Percentiles rank a stretch among this genome's conserved stretches.
phyloP scores from a whole-genome alignment of 1,284 basidiomycete genomes.

The Peniophora sp. region DNA sequence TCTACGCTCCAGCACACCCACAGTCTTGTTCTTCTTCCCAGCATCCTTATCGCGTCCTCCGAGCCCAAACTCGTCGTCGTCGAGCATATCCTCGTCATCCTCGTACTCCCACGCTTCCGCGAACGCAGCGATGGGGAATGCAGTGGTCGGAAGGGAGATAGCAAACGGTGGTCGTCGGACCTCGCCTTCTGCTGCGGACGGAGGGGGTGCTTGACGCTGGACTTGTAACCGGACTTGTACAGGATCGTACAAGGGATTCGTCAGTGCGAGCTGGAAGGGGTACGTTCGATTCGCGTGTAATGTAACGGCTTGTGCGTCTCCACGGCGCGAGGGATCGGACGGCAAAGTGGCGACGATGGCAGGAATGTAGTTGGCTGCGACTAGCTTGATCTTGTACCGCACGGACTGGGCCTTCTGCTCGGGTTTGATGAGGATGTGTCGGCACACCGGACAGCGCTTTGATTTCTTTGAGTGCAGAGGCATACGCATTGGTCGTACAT shows the following conservation, averaged over 20 bases:
- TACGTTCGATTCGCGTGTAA: conserved; percentile 75
- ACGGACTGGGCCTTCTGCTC: conserved; percentile 93
- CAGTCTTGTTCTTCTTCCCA: conserved; percentile 51
- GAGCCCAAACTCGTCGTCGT: conserved; percentile 54
- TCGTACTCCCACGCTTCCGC: conserved; percentile 96
- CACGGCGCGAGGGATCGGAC: conserved; percentile 2
- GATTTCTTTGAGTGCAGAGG: conserved; percentile 89
- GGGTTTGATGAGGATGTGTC: conserved; percentile 96
- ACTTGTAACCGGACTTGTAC: conserved; percentile 81
- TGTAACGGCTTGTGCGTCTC: conserved; percentile 27
- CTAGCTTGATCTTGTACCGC: conserved; percentile 94
- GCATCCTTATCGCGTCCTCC: conserved; percentile 29
- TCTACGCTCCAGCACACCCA: conserved; percentile 76
- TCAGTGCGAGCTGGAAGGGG: conserved; percentile 81
- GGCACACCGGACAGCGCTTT: conserved; percentile 90
- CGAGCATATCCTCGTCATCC: conserved; percentile 82
- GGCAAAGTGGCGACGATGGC: conserved; percentile 71
- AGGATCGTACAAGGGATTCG: conserved; percentile 90
- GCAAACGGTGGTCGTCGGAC: conserved; percentile 64
- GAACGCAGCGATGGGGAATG: conserved; percentile 80
- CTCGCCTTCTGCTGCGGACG: conserved; percentile 25
- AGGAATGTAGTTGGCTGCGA: conserved; percentile 90
- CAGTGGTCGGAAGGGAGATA: conserved; percentile 64
- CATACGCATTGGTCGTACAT: conserved; percentile 80
- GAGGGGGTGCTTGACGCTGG: conserved; percentile 38